Evolutionary conservation across 352 stramenopile genomes (phyloP).

Genomic region (Globisporangium okanoganense): DNA sequence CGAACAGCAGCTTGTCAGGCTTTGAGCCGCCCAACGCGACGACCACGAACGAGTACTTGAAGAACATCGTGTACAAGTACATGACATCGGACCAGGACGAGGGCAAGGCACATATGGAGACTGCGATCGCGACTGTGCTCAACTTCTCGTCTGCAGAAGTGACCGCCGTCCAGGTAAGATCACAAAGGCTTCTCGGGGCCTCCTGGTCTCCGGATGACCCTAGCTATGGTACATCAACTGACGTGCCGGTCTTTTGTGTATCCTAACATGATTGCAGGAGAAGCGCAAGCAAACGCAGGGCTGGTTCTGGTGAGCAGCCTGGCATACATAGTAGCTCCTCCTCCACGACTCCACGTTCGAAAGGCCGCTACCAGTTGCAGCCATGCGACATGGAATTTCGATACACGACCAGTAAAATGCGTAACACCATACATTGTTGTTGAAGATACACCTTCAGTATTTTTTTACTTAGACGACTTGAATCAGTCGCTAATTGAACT

Average conservation of each 20-base stretch:
- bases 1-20: constrained; percentile 72
- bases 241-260: not conserved
- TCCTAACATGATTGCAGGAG: constrained; percentile 2
- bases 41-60: constrained; percentile 87
- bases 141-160: constrained; percentile 78
- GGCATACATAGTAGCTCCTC: not conserved
- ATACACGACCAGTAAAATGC: too few species aligned
- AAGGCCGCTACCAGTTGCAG: too few species aligned
- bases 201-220: not conserved
- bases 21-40: constrained; percentile 79
- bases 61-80: constrained; percentile 91
- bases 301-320: constrained; percentile 18
- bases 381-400: too few species aligned
- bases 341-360: not conserved
- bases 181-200: not conserved
- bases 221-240: not conserved
- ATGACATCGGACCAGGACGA: constrained; percentile 85
- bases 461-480: too few species aligned
- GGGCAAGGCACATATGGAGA: constrained; percentile 87
- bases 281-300: constrained; percentile 18
- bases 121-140: constrained; percentile 83
- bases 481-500: too few species aligned
- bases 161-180: constrained; percentile 43
- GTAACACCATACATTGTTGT: too few species aligned
- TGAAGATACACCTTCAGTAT: too few species aligned